Evolutionary conservation across 345 rosid species (phyloP).

Genomic region (Lepidium didymum): DNA sequence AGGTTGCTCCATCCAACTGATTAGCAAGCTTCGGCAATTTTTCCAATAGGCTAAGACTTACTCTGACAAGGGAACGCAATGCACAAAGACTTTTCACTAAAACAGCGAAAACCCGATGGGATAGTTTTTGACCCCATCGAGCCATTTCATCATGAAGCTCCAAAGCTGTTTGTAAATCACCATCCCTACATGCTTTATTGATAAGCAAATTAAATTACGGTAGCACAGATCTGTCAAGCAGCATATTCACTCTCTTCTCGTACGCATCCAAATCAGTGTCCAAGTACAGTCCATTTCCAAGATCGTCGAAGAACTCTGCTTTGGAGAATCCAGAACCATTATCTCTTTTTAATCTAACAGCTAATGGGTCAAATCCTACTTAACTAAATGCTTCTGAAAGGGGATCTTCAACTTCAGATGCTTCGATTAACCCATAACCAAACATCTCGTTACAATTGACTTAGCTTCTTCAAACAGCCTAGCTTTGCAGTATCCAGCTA

Average conservation of each 20-base stretch:
- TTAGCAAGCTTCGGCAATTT: conserved; percentile 49
- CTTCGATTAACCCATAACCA: conserved; percentile 38
- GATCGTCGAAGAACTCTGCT: conserved; percentile 28
- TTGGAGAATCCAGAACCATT: conserved; percentile 41
- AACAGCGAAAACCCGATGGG: conserved; percentile 32
- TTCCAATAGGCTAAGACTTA: conserved; percentile 33
- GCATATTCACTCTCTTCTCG: conserved; percentile 35
- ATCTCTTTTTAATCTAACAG: conserved; percentile 67
- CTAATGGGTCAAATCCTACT: conserved; percentile 52
- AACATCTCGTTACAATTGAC: conserved; percentile 45
- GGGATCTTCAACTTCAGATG: conserved; percentile 46
- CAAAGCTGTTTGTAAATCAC: conserved; percentile 38
- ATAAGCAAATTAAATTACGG: conserved; percentile 55
- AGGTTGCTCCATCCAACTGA: conserved; percentile 49
- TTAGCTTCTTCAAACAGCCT: conserved; percentile 49
- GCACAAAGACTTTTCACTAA: conserved; percentile 40
- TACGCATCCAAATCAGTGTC: conserved; percentile 57
- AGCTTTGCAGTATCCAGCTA: conserved; percentile 68
- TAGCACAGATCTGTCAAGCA: conserved; percentile 41
- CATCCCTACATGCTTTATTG: conserved; percentile 31
- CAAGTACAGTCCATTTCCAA: conserved; percentile 75
- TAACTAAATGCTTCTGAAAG: conserved; percentile 49
- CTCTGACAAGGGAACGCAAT: conserved; percentile 37
- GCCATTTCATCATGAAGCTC: conserved; percentile 50
- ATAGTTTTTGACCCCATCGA: conserved; percentile 62